Percentiles rank a stretch among this genome's conserved stretches.
Evolutionary conservation across 2,329 filamentous ascomycete species (phyloP).

Genomic region (Alternaria consortialis): DNA sequence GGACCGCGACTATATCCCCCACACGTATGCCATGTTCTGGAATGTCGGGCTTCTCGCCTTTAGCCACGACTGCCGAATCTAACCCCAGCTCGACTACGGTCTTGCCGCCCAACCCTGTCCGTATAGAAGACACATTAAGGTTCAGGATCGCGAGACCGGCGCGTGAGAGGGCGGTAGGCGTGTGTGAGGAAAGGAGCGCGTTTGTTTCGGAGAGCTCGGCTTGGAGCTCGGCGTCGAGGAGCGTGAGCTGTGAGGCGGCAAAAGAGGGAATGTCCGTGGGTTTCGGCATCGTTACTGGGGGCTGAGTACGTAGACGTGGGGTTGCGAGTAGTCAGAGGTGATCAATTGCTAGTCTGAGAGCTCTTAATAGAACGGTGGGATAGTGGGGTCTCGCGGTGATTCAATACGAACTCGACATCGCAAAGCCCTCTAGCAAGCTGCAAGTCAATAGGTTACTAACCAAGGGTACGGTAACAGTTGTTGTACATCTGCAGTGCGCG

Average conservation of each 20-base stretch:
- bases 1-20: conserved; percentile 80
- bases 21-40: conserved; percentile 78
- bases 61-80: conserved; percentile 71
- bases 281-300: conserved; percentile 32
- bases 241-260: conserved; percentile 72
- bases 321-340: neutral
- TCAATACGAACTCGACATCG: neutral
- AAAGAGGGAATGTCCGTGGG: conserved; percentile 70
- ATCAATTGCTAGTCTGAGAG: neutral
- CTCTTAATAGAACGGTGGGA: neutral
- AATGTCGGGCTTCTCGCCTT: conserved; percentile 62
- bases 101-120: conserved; percentile 91
- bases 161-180: conserved; percentile 74
- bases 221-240: conserved; percentile 75
- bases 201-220: conserved; percentile 77
- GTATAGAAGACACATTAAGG: conserved; percentile 75
- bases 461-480: neutral
- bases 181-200: conserved; percentile 71
- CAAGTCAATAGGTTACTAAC: neutral
- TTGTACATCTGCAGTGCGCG: neutral
- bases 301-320: neutral
- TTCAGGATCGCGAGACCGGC: conserved; percentile 83
- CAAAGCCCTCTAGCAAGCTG: neutral
- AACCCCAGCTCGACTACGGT: conserved; percentile 82
- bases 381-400: neutral